Evolutionary conservation across 2,329 filamentous ascomycete species (phyloP).

Genomic region (Diplocarpon mali): DNA sequence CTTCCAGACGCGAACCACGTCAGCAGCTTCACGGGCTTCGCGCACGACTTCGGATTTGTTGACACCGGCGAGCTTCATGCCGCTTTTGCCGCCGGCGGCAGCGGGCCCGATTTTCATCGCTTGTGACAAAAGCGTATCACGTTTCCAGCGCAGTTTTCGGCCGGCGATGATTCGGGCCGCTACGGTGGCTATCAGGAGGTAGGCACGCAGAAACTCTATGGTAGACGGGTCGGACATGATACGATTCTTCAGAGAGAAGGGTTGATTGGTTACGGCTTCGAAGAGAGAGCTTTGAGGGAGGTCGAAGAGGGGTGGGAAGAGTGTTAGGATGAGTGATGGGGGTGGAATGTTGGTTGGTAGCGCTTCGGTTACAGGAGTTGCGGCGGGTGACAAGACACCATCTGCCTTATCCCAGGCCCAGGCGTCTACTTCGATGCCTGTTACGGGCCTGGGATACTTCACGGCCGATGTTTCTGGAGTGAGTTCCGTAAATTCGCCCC

Average conservation of each 20-base stretch:
- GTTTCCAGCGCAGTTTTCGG: conserved; percentile 79
- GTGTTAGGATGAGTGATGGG: conserved; percentile 67
- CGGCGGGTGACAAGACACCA: conserved; percentile 9
- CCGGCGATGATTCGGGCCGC: conserved; percentile 76
- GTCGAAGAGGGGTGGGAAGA: conserved; percentile 62
- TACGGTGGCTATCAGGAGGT: conserved; percentile 52
- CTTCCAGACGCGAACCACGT: conserved; percentile 66
- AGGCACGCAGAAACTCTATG: conserved; percentile 51
- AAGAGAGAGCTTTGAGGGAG: conserved; percentile 55
- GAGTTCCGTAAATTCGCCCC: conserved; percentile 41
- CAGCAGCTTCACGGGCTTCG: conserved; percentile 75
- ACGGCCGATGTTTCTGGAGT: conserved; percentile 20
- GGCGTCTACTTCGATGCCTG: conserved; percentile 20
- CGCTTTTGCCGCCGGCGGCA: conserved; percentile 60
- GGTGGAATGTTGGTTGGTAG: conserved; percentile 69
- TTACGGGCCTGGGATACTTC: conserved; percentile 8
- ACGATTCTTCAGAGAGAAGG: conserved; percentile 46
- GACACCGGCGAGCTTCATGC: conserved; percentile 85
- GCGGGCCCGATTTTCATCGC: conserved; percentile 77
- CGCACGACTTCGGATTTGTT: conserved; percentile 73
- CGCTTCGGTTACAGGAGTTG: conserved; percentile 5
- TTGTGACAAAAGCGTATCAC: conserved; percentile 74
- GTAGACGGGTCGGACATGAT: conserved; percentile 53
- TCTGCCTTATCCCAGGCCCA: conserved; percentile 27
- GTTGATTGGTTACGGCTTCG: conserved; percentile 49